Percentiles rank a stretch among this genome's conserved stretches.
phyloP scores from a whole-genome alignment of 108 stramenopile species.

The Schizochytrium sp. region DNA sequence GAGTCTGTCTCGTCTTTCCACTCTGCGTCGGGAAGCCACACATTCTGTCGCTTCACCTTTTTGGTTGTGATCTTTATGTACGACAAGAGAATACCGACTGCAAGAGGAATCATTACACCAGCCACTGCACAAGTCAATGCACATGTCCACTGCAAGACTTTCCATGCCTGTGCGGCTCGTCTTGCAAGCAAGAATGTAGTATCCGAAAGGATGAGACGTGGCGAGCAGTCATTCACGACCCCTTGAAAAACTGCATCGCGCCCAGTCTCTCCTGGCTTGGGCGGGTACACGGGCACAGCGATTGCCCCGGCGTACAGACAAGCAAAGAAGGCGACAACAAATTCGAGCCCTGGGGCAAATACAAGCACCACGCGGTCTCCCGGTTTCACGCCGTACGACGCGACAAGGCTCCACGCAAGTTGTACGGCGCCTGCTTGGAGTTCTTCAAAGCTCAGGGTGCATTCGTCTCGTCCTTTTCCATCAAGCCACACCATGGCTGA shows the following conservation, averaged over 20 bases:
- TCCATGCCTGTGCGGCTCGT: background rate
- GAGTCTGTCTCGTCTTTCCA: background rate
- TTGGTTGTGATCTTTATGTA: background rate
- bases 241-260: background rate
- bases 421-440: background rate
- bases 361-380: slow-evolving; percentile 82
- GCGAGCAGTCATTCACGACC: background rate
- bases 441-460: background rate
- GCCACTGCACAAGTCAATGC: background rate
- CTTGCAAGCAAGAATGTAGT: background rate
- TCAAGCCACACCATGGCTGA: background rate
- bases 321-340: slow-evolving; percentile 82
- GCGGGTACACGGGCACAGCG: slow-evolving; percentile 59
- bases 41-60: background rate
- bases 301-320: slow-evolving; percentile 78
- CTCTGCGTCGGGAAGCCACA: background rate
- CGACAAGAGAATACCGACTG: background rate
- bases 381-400: background rate
- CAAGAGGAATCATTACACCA: background rate
- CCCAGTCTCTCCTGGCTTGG: background rate
- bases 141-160: background rate
- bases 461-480: background rate
- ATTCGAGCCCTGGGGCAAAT: slow-evolving; percentile 87
- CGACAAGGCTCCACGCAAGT: background rate
- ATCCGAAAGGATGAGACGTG: background rate